Base-by-base conservation (phyloP, 163 green algal genomes). In the Chlorella variabilis region DNA sequence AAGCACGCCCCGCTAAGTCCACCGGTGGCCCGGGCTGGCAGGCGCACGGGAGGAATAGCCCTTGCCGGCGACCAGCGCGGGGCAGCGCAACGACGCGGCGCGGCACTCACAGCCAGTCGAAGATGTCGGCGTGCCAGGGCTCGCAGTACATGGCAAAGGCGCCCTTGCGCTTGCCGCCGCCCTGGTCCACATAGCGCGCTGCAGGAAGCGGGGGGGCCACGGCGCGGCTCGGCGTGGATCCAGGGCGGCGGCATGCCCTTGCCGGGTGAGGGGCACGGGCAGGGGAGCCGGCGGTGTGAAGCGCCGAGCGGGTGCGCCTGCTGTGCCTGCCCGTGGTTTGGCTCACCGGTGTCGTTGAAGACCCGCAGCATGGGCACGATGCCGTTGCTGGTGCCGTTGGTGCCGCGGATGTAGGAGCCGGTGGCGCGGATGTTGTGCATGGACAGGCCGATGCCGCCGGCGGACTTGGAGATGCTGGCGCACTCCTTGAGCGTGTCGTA, bases 401-500 rank as follows among this genome's bases (percentile, higher is more conserved):
- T 99, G 84, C 97, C 97, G n/a, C 97, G 92, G 86, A 99, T 99
- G 94, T 99, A 99, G 49, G 89, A 97, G 23, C 86, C 88, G 39
- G 91, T 94, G 33, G 94, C 88, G 49, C 94, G 90, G 86, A 99
- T 99, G 91, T 98, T 97, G 92, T 99, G 96, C 75, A 98, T 96
- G 63, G 85, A 92, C 29, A 99, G 88, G 33, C 96, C 96, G 85
- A 98, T 97, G 80, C 94, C 94, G 71, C 96, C 96, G 27, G 97
- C 97, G 45, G 85, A 94, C 93, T 99, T 99, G 76, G 90, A 97
- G 82, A 99, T 99, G 81, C 90, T 90, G 20, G 97, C 97, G 85
- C 97, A 99, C 89, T 99, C 94, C 91, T 99, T 99, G 36, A 99
- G 91, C 4, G 96, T 99, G 91, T 99, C 97, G 82, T 99, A 99